Evolutionary conservation across 768 basidiomycete species (phyloP), one percentile per base, ranked within the genome.

Genomic region (Tubosaeta sp.): DNA sequence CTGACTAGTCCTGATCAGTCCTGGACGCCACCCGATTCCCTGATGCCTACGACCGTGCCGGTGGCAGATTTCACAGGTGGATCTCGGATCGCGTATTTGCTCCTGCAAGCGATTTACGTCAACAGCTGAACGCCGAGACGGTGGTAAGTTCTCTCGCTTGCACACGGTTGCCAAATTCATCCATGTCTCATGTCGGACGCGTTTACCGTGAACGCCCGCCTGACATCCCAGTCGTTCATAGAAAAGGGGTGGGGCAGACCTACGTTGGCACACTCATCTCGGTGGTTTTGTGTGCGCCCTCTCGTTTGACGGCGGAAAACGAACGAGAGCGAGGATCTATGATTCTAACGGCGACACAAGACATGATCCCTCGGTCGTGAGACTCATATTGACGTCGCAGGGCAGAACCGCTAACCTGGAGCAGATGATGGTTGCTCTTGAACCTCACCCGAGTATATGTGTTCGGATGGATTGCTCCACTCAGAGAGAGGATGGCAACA

Each of bases 21-120:
- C n/a, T n/a, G n/a, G n/a, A n/a, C n/a, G n/a, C n/a, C n/a, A n/a
- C n/a, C n/a, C n/a, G n/a, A n/a, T n/a, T n/a, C n/a, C n/a, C n/a
- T n/a, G n/a, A n/a, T n/a, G n/a, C n/a, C n/a, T 22, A 72, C 63
- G 12, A 78, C 31, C 14, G 72, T 78, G 21, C 70, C 65, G 3
- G 66, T 61, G 11, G 74, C 69, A 11, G 85, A 79, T 46, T 81
- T 13, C 32, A 34, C 14, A 16, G 14, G 4, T 14, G 13, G 32
- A 3, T 16, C 81, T 1, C 86, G n/a, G n/a, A n/a, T n/a, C n/a
- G n/a, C 86, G 58, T 81, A 76, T 34, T 70, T 64, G 1, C 70
- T 51, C 53, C n/a, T n/a, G 87, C n/a, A 87, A 71, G 49, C 79
- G 75, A 61, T 88, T 89, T 88, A 87, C 88, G 39, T 77, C 77